A percentile compares a stretch with the other conserved stretches of the same genome.
phyloP scores from a whole-genome alignment of 805 yeast species.

The Cyberlindnera nakhonratchasimensis region DNA sequence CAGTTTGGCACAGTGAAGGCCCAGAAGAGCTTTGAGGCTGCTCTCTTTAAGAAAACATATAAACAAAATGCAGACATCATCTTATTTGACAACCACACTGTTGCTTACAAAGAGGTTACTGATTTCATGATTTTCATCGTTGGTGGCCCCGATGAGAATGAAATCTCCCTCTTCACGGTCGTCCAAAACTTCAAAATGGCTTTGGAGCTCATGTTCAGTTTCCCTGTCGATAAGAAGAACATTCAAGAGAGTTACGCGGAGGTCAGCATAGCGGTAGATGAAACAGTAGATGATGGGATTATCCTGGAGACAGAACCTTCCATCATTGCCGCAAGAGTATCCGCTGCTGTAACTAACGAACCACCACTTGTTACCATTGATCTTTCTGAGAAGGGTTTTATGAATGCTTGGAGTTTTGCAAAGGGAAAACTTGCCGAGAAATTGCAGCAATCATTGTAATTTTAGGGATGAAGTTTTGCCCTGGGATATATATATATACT shows the following conservation, averaged over 20 bases:
- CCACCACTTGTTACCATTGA: constrained; percentile 58
- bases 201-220: constrained; percentile 67
- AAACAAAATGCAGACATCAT: constrained; percentile 79
- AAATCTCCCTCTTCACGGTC: constrained; percentile 69
- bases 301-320: constrained; percentile 87
- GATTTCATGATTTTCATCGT: constrained; percentile 72
- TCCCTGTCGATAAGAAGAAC: constrained; percentile 69
- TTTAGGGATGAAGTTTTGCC: too few relatives aligned
- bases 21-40: constrained; percentile 75
- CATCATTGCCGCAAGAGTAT: constrained; percentile 84
- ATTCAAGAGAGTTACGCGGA: constrained; percentile 81
- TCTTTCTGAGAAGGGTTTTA: constrained; percentile 68
- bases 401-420: constrained; percentile 86
- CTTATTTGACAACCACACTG: constrained; percentile 71
- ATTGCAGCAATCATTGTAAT: constrained; percentile 40
- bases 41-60: constrained; percentile 69
- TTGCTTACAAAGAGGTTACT: constrained; percentile 81
- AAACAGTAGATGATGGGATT: constrained; percentile 90
- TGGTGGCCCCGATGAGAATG: constrained; percentile 81
- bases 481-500: background rate
- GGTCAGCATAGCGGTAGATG: constrained; percentile 84
- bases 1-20: constrained; percentile 42
- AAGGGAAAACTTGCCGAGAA: constrained; percentile 62
- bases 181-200: constrained; percentile 79
- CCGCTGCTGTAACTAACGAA: constrained; percentile 79